A percentile compares a stretch with the other conserved stretches of the same genome.
phyloP scores from a whole-genome alignment of 352 stramenopile species.

The Phytophthora sp. region DNA sequence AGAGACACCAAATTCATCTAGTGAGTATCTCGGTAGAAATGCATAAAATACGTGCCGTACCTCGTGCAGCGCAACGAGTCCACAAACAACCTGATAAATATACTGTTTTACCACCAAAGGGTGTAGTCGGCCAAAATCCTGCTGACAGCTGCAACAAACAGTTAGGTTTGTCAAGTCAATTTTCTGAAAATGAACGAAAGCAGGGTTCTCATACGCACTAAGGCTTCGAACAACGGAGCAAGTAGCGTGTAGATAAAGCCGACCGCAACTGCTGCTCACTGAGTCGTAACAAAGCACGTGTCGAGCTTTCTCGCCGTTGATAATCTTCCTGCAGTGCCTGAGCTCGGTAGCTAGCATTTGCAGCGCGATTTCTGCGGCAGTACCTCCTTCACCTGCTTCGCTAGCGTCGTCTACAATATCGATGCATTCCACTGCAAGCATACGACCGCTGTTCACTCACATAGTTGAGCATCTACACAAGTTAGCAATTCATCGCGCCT shows the following conservation, averaged over 20 bases:
- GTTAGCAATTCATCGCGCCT: background rate
- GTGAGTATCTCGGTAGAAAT: background rate
- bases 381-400: background rate
- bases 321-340: background rate
- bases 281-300: slow-evolving; percentile 36
- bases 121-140: slow-evolving; percentile 47
- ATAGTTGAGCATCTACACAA: background rate
- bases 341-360: slow-evolving; percentile 26
- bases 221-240: slow-evolving; percentile 24
- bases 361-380: background rate
- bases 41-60: slow-evolving; percentile 12
- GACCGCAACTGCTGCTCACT: slow-evolving; percentile 12
- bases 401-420: slow-evolving; percentile 8
- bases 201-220: slow-evolving; percentile 12
- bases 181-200: background rate
- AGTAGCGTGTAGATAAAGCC: slow-evolving; percentile 24
- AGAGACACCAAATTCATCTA: background rate
- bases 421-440: slow-evolving; percentile 36
- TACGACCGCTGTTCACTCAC: slow-evolving; percentile 18
- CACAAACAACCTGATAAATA: slow-evolving; percentile 29
- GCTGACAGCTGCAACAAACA: slow-evolving; percentile 20
- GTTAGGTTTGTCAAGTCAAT: background rate
- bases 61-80: slow-evolving; percentile 42
- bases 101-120: slow-evolving; percentile 43
- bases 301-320: background rate